These are phyloP conservation scores for Geoglossum glabrum DNA, from an alignment of 495 filamentous ascomycete species.

Conservation along the genomic window DNA sequence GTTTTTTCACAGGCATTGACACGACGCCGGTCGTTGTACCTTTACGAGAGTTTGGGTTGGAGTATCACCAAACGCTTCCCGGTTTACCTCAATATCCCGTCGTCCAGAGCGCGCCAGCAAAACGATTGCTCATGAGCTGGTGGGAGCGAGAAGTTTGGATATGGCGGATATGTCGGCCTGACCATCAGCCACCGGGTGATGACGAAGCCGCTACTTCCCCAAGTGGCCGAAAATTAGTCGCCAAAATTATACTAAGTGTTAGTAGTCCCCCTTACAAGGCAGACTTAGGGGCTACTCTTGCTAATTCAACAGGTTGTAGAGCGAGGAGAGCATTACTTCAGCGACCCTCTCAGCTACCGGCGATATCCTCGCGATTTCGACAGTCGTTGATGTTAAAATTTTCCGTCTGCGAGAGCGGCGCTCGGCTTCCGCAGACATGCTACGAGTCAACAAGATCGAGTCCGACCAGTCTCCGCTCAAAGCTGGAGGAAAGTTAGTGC, in stretches of 20 bases:
- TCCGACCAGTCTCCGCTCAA: constrained; percentile 26
- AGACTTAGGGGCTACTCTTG: constrained; percentile 17
- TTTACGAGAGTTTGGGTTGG: constrained; percentile 56
- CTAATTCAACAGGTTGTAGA: constrained; percentile 21
- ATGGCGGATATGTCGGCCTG: constrained; percentile 34
- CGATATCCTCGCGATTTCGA: constrained; percentile 55
- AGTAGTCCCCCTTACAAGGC: constrained; percentile 9
- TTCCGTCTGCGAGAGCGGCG: constrained; percentile 38
- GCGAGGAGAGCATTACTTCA: constrained; percentile 74
- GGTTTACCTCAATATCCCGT: constrained; percentile 58
- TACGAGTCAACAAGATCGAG: constrained; percentile 51
- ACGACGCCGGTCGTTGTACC: constrained; percentile 63
- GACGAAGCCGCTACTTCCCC: constrained; percentile 7
- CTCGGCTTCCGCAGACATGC: constrained; percentile 26
- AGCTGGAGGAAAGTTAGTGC: constrained; percentile 44
- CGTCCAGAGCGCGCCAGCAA: constrained; percentile 45
- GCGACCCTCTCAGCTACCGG: constrained; percentile 56
- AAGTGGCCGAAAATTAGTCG: constrained; percentile 40
- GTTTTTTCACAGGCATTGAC: constrained; percentile 46
- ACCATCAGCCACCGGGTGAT: constrained; percentile 26
- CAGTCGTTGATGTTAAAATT: constrained; percentile 53
- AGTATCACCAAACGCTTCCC: constrained; percentile 59
- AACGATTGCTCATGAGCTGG: constrained; percentile 67
- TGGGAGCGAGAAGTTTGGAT: constrained; percentile 80
- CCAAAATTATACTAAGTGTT: constrained; percentile 45